phyloP scores from a whole-genome alignment of 2,329 filamentous ascomycete genomes.

The Thielaviopsis musarum region DNA sequence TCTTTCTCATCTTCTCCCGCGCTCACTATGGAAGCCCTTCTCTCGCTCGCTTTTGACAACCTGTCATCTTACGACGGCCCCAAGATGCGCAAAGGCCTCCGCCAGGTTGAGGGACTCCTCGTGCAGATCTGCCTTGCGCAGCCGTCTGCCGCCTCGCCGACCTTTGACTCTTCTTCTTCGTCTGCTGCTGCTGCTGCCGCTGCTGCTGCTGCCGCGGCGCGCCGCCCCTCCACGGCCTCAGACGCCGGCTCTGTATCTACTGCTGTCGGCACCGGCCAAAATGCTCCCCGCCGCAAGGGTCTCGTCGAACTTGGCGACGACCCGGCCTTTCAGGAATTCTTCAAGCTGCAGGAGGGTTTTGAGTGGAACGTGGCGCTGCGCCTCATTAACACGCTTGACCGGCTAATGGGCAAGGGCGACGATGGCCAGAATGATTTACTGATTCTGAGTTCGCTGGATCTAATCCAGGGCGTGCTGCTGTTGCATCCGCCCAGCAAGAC shows the following conservation, averaged over 20 bases:
- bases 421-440: slow-evolving; percentile 75
- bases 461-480: slow-evolving; percentile 75
- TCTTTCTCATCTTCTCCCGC: slow-evolving; percentile 14
- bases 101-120: slow-evolving; percentile 83
- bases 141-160: slow-evolving; percentile 13
- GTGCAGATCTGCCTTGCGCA: slow-evolving; percentile 80
- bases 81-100: slow-evolving; percentile 85
- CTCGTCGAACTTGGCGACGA: slow-evolving; percentile 60
- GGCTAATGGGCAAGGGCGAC: slow-evolving; percentile 65
- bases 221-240: too few species aligned
- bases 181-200: slow-evolving; percentile 16
- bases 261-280: slow-evolving; percentile 19
- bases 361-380: slow-evolving; percentile 92
- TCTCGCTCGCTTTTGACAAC: slow-evolving; percentile 91
- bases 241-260: too few species aligned
- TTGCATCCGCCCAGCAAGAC: slow-evolving; percentile 80
- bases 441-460: slow-evolving; percentile 72
- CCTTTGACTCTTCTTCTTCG: neutral
- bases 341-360: slow-evolving; percentile 90
- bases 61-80: slow-evolving; percentile 78
- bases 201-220: neutral
- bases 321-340: slow-evolving; percentile 87
- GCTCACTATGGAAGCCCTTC: slow-evolving; percentile 64
- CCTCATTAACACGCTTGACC: slow-evolving; percentile 70
- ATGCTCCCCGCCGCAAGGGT: slow-evolving; percentile 30